Evolutionary conservation across 1,284 basidiomycete species (phyloP).

Genomic region (Sporisorium sorghi): DNA sequence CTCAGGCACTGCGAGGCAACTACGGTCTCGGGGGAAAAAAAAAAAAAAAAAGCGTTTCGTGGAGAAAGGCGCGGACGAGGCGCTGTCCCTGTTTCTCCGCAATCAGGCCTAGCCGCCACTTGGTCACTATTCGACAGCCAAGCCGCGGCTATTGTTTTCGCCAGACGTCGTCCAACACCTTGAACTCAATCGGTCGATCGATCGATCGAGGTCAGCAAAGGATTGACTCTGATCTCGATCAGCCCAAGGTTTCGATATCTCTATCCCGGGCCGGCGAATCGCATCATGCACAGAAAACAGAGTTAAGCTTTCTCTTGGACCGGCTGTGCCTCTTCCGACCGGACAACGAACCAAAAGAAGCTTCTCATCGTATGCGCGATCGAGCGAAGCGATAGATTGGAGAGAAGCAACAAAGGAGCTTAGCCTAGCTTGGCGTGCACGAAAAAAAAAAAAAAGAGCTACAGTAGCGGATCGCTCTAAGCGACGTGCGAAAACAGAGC

Average conservation of each 20-base stretch:
- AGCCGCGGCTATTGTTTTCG: no score
- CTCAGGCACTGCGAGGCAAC: not conserved
- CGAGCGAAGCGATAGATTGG: not conserved
- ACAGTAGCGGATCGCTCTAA: conserved; percentile 6
- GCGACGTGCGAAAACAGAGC: conserved; percentile 7
- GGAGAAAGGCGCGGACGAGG: no score
- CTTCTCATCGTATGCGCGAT: not conserved
- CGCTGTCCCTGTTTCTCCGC: not conserved
- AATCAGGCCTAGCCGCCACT: not conserved
- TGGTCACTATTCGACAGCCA: not conserved
- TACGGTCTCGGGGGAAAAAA: no score
- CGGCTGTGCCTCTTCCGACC: conserved; percentile 5
- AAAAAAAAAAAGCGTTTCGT: no score
- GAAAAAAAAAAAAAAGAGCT: no score
- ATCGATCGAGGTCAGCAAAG: not conserved
- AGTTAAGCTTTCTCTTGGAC: not conserved
- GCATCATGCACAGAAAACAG: not conserved
- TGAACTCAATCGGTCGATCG: not conserved
- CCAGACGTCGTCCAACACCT: no score
- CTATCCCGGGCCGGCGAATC: not conserved
- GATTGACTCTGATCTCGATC: not conserved
- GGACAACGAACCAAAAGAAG: not conserved
- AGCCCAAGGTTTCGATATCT: not conserved
- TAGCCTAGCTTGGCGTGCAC: not conserved
- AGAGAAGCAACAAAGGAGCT: not conserved